These are phyloP conservation scores for Komagataella mondaviorum DNA, from an alignment of 805 yeast species.

Conservation along the genomic window DNA sequence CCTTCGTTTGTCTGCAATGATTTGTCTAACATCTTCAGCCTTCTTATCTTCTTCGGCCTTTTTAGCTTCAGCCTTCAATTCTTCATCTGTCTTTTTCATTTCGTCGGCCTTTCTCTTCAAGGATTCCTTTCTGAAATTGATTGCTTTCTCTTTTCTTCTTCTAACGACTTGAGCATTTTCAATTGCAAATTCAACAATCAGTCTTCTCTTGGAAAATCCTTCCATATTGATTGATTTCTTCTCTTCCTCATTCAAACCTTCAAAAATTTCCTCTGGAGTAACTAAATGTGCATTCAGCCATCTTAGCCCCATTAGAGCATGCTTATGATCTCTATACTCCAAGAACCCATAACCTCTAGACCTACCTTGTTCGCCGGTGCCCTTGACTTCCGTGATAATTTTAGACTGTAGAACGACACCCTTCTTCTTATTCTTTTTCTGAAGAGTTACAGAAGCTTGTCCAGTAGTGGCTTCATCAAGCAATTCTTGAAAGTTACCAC, in stretches of 20 bases:
- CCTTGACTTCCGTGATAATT: constrained; percentile 85
- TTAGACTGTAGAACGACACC: constrained; percentile 94
- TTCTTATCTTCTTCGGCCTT: constrained; percentile 2
- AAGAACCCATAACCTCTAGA: constrained; percentile 95
- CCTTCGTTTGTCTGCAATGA: constrained; percentile 5
- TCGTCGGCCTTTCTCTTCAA: constrained; percentile 13
- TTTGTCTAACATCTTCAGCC: constrained; percentile 8
- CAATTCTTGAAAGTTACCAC: constrained; percentile 17
- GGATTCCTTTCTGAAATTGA: constrained; percentile 3
- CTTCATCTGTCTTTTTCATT: constrained; percentile 10
- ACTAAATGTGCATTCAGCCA: constrained; percentile 95
- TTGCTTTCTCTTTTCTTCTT: constrained; percentile 41
- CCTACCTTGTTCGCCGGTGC: constrained; percentile 76
- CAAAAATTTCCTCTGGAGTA: constrained; percentile 50
- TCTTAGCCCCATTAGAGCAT: constrained; percentile 91
- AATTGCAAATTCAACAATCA: constrained; percentile 90
- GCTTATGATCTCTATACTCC: constrained; percentile 82
- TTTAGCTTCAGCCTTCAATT: constrained; percentile 1
- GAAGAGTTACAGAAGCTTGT: background rate
- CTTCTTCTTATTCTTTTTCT: constrained; percentile 52
- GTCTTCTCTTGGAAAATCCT: constrained; percentile 48
- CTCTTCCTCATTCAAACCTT: constrained; percentile 62
- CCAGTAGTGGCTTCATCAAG: constrained; percentile 21
- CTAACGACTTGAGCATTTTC: constrained; percentile 91
- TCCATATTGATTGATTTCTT: constrained; percentile 39